Evolutionary conservation across 2,329 filamentous ascomycete genomes (phyloP).

Genomic region (Colletotrichum sansevieriae): DNA sequence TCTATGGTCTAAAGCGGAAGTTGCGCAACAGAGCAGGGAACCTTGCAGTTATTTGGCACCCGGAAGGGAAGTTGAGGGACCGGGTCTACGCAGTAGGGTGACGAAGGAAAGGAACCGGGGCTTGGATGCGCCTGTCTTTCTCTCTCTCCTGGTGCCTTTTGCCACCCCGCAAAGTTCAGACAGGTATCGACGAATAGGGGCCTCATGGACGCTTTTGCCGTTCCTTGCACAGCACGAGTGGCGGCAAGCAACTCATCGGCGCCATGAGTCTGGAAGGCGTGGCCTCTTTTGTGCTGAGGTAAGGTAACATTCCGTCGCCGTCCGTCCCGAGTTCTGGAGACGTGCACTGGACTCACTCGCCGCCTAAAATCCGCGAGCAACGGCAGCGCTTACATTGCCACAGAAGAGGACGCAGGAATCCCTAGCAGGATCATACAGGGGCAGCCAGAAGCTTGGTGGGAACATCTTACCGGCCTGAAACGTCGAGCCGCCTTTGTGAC

Average conservation of each 20-base stretch:
- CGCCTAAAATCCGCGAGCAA: neutral
- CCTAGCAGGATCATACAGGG: neutral
- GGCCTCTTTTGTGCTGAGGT: neutral
- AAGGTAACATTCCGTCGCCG: neutral
- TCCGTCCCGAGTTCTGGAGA: constrained; percentile 26
- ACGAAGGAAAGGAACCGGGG: neutral
- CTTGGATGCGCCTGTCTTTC: neutral
- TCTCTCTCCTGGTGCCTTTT: too few species aligned
- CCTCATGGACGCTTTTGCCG: constrained; percentile 1
- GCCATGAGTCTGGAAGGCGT: too few species aligned
- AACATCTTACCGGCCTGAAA: constrained; percentile 42
- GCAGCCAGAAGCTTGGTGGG: constrained; percentile 33
- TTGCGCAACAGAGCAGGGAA: constrained; percentile 29
- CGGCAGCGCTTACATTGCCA: neutral
- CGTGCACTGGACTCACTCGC: neutral
- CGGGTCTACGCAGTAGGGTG: neutral
- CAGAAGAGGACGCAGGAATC: neutral
- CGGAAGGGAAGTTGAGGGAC: constrained; percentile 14
- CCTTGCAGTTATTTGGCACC: constrained; percentile 22
- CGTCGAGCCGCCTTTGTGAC: constrained; percentile 28
- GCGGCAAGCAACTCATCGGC: too few species aligned
- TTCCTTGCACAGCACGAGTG: neutral
- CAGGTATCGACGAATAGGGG: constrained; percentile 8
- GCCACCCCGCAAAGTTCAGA: neutral
- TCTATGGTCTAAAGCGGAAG: too few species aligned